Conservation (phyloP, 2,329 filamentous ascomycete species). For the Diplodia corticola region DNA sequence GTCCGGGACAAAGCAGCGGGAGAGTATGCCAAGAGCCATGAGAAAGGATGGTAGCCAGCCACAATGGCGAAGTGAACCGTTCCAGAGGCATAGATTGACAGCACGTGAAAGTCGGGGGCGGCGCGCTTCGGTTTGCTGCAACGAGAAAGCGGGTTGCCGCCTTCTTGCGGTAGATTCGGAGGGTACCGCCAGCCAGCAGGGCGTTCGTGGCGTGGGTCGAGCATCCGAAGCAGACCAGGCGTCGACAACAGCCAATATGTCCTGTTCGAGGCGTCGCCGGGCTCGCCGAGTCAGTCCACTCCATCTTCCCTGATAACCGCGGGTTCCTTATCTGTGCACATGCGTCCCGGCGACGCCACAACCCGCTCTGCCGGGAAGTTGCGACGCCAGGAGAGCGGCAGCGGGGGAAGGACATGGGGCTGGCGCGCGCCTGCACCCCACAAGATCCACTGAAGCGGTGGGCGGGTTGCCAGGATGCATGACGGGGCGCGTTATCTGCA, state of each 20-base stretch:
- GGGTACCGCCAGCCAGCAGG: neutral
- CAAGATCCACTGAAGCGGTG: neutral
- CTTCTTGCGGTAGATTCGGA: neutral
- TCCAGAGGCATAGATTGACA: neutral
- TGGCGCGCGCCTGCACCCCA: neutral
- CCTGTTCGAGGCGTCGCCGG: neutral
- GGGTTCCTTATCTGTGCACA: conserved; percentile 7
- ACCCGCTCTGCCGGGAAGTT: neutral
- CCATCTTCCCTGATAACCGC: neutral
- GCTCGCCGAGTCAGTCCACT: neutral
- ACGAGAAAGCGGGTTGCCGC: neutral
- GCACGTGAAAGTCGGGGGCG: neutral
- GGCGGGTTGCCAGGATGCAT: conserved; percentile 1
- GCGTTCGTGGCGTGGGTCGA: neutral
- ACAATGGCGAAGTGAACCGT: neutral
- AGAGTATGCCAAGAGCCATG: neutral
- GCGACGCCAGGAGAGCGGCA: neutral
- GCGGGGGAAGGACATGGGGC: neutral
- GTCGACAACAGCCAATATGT: neutral
- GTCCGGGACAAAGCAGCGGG: neutral
- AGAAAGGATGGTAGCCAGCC: neutral
- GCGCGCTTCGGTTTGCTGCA: neutral
- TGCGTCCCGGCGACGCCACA: neutral
- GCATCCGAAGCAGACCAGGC: no score
- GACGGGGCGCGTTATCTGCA: neutral